phyloP scores from a whole-genome alignment of 495 filamentous ascomycete species.

The Trichoderma asperelloides region DNA sequence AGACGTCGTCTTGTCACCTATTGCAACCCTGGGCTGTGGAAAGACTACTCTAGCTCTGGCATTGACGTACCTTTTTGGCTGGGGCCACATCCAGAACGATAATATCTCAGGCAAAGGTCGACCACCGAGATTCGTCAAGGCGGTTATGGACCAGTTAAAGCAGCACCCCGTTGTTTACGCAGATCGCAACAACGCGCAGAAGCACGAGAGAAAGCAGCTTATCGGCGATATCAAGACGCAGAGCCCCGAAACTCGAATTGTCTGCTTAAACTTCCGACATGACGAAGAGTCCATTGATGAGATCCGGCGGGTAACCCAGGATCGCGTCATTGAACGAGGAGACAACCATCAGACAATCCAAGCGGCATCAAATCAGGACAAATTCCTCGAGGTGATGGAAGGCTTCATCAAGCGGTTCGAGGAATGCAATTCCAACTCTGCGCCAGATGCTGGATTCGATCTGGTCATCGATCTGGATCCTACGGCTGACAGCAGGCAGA shows the following conservation, averaged over 20 bases:
- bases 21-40: conserved; percentile 90
- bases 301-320: conserved; percentile 66
- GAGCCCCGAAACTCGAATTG: conserved; percentile 54
- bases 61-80: conserved; percentile 72
- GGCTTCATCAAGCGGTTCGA: conserved; percentile 86
- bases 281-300: conserved; percentile 50
- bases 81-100: conserved; percentile 96
- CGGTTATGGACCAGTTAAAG: conserved; percentile 51
- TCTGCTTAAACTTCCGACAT: conserved; percentile 92
- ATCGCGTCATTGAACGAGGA: conserved; percentile 73
- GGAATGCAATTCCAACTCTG: conserved; percentile 48
- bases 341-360: conserved; percentile 99
- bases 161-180: conserved; percentile 68
- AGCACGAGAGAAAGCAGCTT: conserved; percentile 76
- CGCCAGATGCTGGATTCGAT: conserved; percentile 73
- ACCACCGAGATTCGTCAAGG: conserved; percentile 61
- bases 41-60: conserved; percentile 91
- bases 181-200: conserved; percentile 89
- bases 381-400: conserved; percentile 87
- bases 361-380: conserved; percentile 53
- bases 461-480: conserved; percentile 79
- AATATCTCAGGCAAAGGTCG: conserved; percentile 76
- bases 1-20: conserved; percentile 71
- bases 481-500: conserved; percentile 63
- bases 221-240: conserved; percentile 63